Percentiles rank a stretch among this genome's conserved stretches.
These are phyloP conservation scores for Xylaria nigripes DNA, from an alignment of 495 filamentous ascomycete species.

Conservation along the genomic window DNA sequence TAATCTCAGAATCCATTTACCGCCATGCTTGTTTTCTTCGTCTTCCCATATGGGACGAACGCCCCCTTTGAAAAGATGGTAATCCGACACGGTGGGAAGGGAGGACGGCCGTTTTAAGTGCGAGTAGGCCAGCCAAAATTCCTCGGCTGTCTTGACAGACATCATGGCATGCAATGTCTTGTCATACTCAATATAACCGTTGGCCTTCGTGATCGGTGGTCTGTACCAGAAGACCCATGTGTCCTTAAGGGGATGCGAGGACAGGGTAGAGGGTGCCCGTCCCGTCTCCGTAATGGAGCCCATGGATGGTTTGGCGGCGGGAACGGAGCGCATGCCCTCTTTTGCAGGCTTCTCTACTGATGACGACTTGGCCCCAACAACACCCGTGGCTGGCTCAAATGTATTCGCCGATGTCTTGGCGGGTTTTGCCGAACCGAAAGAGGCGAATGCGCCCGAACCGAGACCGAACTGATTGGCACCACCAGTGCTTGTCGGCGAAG, in stretches of 20 bases:
- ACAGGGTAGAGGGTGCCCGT: constrained; percentile 17
- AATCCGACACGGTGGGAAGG: constrained; percentile 89
- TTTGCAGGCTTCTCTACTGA: constrained; percentile 49
- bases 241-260: constrained; percentile 60
- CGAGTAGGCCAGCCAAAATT: constrained; percentile 86
- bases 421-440: constrained; percentile 80
- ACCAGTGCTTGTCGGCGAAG: constrained; percentile 79
- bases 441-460: constrained; percentile 91
- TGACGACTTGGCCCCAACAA: constrained; percentile 58
- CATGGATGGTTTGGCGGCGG: constrained; percentile 33
- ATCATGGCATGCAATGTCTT: constrained; percentile 88
- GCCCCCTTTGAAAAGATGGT: constrained; percentile 96
- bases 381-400: constrained; percentile 61
- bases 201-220: constrained; percentile 79
- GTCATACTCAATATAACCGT: constrained; percentile 90
- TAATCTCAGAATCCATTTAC: constrained; percentile 92
- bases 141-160: constrained; percentile 70
- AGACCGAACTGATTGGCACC: constrained; percentile 91
- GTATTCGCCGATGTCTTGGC: constrained; percentile 81
- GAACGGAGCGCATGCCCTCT: constrained; percentile 39
- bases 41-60: constrained; percentile 98
- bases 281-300: constrained; percentile 35
- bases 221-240: constrained; percentile 97
- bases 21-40: constrained; percentile 88
- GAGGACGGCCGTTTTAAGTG: constrained; percentile 85